Evolutionary conservation across 495 filamentous ascomycete species (phyloP).

Genomic region (Talaromyces borbonicus): DNA sequence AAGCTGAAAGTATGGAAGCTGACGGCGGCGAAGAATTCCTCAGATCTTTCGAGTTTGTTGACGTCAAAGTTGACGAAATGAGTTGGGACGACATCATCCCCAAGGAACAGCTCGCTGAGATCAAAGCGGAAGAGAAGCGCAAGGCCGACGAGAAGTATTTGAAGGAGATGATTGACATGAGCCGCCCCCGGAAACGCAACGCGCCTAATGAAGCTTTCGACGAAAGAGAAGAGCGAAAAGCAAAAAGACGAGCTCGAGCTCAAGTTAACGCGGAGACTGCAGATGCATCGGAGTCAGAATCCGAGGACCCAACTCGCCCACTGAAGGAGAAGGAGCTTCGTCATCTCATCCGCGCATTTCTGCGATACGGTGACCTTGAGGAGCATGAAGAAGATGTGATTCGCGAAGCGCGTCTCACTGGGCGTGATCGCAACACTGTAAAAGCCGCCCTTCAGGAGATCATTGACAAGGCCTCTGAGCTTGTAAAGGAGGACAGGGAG

Average conservation of each 20-base stretch:
- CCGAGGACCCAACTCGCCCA: slow-evolving; percentile 72
- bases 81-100: slow-evolving; percentile 98
- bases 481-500: slow-evolving; percentile 58
- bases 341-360: slow-evolving; percentile 76
- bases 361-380: slow-evolving; percentile 79
- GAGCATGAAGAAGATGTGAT: slow-evolving; percentile 79
- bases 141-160: slow-evolving; percentile 77
- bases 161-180: slow-evolving; percentile 72
- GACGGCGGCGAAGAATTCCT: slow-evolving; percentile 91
- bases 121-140: slow-evolving; percentile 81
- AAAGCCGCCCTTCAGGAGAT: slow-evolving; percentile 62
- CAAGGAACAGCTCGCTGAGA: slow-evolving; percentile 74
- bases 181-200: slow-evolving; percentile 76
- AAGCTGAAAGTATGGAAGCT: slow-evolving; percentile 80
- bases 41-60: slow-evolving; percentile 76
- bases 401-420: slow-evolving; percentile 69
- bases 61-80: slow-evolving; percentile 87
- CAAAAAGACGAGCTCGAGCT: slow-evolving; percentile 84
- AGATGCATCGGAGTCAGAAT: slow-evolving; percentile 45
- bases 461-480: slow-evolving; percentile 53
- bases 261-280: slow-evolving; percentile 52
- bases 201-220: slow-evolving; percentile 53
- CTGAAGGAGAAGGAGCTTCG: slow-evolving; percentile 85
- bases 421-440: slow-evolving; percentile 69
- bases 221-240: slow-evolving; percentile 76